Evolutionary conservation across 805 yeast species (phyloP).

Genomic region (Candida arabinofermentans): DNA sequence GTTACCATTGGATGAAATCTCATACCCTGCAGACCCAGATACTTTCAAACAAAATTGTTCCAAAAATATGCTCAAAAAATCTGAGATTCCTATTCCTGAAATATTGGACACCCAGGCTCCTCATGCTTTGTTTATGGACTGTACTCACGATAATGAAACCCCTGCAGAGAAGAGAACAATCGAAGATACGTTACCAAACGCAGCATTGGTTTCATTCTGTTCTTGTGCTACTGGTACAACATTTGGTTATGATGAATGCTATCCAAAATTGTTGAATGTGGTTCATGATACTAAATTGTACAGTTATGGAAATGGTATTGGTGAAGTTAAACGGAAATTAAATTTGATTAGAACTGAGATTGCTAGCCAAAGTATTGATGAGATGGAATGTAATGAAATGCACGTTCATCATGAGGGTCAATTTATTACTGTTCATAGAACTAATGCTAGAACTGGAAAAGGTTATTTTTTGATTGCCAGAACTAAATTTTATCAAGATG

Average conservation of each 20-base stretch:
- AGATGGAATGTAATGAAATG: conserved; percentile 66
- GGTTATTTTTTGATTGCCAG: conserved; percentile 90
- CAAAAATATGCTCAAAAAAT: conserved; percentile 35
- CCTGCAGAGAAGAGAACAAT: conserved; percentile 87
- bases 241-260: conserved; percentile 90
- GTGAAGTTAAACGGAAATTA: conserved; percentile 59
- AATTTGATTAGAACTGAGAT: conserved; percentile 55
- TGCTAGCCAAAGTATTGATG: conserved; percentile 55
- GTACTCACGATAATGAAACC: conserved; percentile 93
- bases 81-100: conserved; percentile 68
- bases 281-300: conserved; percentile 73
- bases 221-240: conserved; percentile 93
- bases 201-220: conserved; percentile 90
- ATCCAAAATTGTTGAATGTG: conserved; percentile 74
- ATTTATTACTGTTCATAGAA: conserved; percentile 84
- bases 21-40: conserved; percentile 56
- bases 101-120: conserved; percentile 68
- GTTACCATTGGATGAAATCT: conserved; percentile 69
- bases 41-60: conserved; percentile 18
- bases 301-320: conserved; percentile 60
- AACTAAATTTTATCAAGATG: conserved; percentile 59
- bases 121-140: conserved; percentile 95
- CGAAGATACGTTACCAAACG: conserved; percentile 92
- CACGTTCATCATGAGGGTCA: conserved; percentile 93
- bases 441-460: conserved; percentile 75